Conservation (phyloP, 2,329 filamentous ascomycete species). For the Diplodia mutila region DNA sequence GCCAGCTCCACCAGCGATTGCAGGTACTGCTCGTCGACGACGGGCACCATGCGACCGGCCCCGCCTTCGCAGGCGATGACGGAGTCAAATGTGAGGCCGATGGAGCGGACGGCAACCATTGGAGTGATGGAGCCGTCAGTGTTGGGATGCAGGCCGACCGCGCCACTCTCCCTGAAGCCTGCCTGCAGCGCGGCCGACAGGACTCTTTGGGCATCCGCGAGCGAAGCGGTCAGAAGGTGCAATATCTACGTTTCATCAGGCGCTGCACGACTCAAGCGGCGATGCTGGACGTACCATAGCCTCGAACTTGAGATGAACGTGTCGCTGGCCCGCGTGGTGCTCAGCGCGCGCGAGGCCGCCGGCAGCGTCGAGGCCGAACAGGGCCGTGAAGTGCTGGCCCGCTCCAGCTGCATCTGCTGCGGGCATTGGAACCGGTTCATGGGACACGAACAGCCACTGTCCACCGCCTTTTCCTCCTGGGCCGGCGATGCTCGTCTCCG, state of each 20-base stretch:
- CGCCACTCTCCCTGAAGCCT: conserved; percentile 89
- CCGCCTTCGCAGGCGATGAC: conserved; percentile 65
- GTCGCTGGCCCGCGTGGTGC: conserved; percentile 42
- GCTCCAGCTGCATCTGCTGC: conserved; percentile 23
- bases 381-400: conserved; percentile 30
- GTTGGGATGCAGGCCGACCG: conserved; percentile 63
- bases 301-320: conserved; percentile 88
- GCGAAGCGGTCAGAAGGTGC: conserved; percentile 79
- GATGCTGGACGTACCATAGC: conserved; percentile 71
- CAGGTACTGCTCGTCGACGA: conserved; percentile 70
- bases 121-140: conserved; percentile 57
- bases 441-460: conserved; percentile 85
- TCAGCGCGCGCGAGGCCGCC: conserved; percentile 17
- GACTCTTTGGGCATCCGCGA: conserved; percentile 73
- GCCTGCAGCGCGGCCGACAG: conserved; percentile 76
- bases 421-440: conserved; percentile 64
- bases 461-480: conserved; percentile 86
- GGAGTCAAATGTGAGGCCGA: conserved; percentile 80
- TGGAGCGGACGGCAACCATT: conserved; percentile 83
- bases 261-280: conserved; percentile 19
- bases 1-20: conserved; percentile 68
- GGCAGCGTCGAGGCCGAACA: conserved; percentile 46
- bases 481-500: conserved; percentile 53
- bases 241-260: conserved; percentile 68
- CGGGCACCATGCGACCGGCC: conserved; percentile 44